Conservation (phyloP, 2,329 filamentous ascomycete species). For the Talaromyces funiculosus region DNA sequence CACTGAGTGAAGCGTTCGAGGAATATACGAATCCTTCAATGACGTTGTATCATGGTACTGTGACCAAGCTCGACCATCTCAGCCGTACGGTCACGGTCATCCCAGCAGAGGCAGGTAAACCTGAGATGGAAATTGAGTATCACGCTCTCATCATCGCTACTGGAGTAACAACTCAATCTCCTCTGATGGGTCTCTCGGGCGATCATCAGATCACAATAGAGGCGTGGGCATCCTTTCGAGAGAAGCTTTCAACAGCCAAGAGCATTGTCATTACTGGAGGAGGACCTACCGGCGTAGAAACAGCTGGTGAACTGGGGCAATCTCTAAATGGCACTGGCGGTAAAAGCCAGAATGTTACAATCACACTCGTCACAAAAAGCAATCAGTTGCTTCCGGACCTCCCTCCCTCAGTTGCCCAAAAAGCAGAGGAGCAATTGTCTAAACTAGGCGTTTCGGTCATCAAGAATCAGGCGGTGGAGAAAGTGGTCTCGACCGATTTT, state of each 20-base stretch:
- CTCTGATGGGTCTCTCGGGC: constrained; percentile 37
- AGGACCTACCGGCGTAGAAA: constrained; percentile 37
- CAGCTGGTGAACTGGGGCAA: constrained; percentile 48
- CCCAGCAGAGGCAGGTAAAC: constrained; percentile 18
- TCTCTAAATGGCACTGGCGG: constrained; percentile 41
- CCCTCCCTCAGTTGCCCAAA: constrained; percentile 33
- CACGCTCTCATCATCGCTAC: constrained; percentile 48
- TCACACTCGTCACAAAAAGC: constrained; percentile 42
- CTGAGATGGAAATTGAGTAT: constrained; percentile 27
- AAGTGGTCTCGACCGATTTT: constrained; percentile 26
- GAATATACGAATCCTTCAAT: constrained; percentile 37
- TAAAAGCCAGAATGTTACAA: constrained; percentile 29
- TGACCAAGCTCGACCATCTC: constrained; percentile 16
- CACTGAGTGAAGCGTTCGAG: constrained; percentile 34
- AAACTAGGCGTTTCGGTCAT: constrained; percentile 46
- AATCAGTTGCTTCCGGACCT: constrained; percentile 39
- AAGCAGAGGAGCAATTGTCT: constrained; percentile 39
- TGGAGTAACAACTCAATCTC: constrained; percentile 43
- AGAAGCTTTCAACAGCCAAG: constrained; percentile 35
- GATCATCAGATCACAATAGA: constrained; percentile 30
- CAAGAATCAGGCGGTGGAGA: constrained; percentile 36
- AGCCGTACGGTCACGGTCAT: constrained; percentile 21
- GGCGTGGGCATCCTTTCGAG: constrained; percentile 38
- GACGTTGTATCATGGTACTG: constrained; percentile 41
- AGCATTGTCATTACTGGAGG: constrained; percentile 37